phyloP scores from a whole-genome alignment of 1,284 basidiomycete species.

The Cutaneotrichosporon daszewskae region DNA sequence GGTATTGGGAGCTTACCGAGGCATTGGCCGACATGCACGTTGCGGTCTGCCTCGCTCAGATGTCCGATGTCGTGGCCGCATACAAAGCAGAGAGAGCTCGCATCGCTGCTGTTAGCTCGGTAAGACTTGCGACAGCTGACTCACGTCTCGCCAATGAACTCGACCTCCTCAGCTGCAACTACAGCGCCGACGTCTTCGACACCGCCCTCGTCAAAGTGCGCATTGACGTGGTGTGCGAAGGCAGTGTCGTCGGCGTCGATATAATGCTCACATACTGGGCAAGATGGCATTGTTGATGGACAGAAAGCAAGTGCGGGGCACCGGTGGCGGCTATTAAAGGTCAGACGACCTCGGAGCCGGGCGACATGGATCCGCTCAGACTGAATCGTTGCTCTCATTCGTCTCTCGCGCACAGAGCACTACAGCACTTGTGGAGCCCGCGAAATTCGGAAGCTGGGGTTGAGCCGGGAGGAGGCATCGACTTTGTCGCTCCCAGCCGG shows the following conservation, averaged over 20 bases:
- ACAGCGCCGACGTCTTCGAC: not conserved
- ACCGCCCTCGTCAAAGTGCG: conserved; percentile 21
- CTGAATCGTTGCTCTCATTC: no score
- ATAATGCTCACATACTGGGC: conserved; percentile 29
- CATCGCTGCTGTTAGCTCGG: conserved; percentile 1
- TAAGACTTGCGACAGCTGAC: not conserved
- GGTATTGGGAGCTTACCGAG: no score
- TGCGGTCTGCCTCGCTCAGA: conserved; percentile 10
- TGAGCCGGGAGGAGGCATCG: no score
- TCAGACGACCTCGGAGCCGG: no score
- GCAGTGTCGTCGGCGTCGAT: conserved; percentile 23
- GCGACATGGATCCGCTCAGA: no score
- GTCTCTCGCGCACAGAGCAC: no score
- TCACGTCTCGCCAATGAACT: conserved; percentile 3
- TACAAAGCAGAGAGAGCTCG: conserved; percentile 25
- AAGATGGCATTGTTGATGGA: conserved; percentile 18
- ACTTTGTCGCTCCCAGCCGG: no score
- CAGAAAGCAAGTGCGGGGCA: no score
- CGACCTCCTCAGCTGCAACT: not conserved
- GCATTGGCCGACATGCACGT: conserved; percentile 29
- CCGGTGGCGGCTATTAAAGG: no score
- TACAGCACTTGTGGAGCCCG: no score
- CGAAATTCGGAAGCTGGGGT: no score
- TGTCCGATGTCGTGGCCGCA: conserved; percentile 22
- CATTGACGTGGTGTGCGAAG: conserved; percentile 34